Evolutionary conservation across 768 basidiomycete species (phyloP).

Genomic region (Panus rudis): DNA sequence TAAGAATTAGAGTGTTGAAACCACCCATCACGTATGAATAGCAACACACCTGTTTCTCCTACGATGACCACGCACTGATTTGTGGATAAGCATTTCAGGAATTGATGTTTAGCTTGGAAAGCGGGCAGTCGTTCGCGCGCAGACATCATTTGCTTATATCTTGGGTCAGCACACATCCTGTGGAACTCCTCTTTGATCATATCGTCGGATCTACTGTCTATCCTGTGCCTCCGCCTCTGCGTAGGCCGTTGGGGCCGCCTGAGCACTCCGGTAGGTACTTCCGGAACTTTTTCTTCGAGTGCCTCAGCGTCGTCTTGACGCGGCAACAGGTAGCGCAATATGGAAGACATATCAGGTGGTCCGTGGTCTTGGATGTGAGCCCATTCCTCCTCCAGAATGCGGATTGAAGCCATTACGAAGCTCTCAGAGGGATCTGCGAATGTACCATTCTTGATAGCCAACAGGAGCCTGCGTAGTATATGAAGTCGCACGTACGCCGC

Average conservation of each 20-base stretch:
- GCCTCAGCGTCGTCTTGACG: slow-evolving; percentile 5
- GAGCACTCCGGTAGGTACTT: no score
- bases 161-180: slow-evolving; percentile 31
- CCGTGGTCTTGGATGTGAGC: slow-evolving; percentile 57
- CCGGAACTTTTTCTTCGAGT: no score
- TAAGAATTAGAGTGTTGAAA: slow-evolving; percentile 1
- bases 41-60: slow-evolving; percentile 71
- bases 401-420: slow-evolving; percentile 63
- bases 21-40: background rate
- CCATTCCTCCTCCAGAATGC: slow-evolving; percentile 67
- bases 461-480: slow-evolving; percentile 62
- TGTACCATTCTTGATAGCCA: slow-evolving; percentile 42
- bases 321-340: slow-evolving; percentile 56
- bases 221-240: no score
- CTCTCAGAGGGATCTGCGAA: slow-evolving; percentile 65
- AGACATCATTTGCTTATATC: slow-evolving; percentile 52
- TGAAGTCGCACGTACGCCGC: slow-evolving; percentile 82
- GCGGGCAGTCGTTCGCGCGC: slow-evolving; percentile 67
- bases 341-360: slow-evolving; percentile 67
- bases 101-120: slow-evolving; percentile 56
- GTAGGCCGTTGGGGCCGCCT: no score
- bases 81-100: slow-evolving; percentile 48
- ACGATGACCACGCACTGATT: slow-evolving; percentile 77
- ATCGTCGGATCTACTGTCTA: slow-evolving; percentile 38
- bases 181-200: slow-evolving; percentile 52